phyloP scores from a whole-genome alignment of 116 monocot species.

The Papilionanthe hybrid region DNA sequence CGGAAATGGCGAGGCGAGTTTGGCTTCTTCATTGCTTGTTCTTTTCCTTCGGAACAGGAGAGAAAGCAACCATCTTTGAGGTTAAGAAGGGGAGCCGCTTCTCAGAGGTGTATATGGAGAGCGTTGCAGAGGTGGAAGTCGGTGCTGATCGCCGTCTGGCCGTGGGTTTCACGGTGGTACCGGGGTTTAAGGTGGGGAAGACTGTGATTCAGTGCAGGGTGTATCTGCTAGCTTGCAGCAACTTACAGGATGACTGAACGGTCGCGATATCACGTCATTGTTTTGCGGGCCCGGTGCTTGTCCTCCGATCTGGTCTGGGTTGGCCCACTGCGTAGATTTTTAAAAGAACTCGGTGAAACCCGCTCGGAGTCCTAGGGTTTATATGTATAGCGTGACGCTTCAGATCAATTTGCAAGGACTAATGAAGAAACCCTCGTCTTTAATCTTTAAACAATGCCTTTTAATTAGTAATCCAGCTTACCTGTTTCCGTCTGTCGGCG shows the following conservation, averaged over 20 bases:
- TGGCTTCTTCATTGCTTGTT: conserved; percentile 63
- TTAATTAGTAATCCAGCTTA: no score
- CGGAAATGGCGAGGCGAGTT: conserved; percentile 44
- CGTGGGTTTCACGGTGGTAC: conserved; percentile 68
- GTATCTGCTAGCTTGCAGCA: conserved; percentile 20
- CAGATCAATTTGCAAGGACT: no score
- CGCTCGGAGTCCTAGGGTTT: no score
- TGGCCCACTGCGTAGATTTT: background rate
- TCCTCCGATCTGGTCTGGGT: background rate
- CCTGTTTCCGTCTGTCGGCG: no score
- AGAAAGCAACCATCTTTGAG: conserved; percentile 39
- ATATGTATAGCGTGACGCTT: no score
- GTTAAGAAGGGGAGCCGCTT: conserved; percentile 35
- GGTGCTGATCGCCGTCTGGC: background rate
- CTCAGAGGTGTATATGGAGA: conserved; percentile 76
- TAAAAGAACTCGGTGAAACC: background rate
- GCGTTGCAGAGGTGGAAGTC: conserved; percentile 21
- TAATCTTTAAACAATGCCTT: no score
- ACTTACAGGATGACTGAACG: background rate
- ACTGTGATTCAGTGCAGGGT: conserved; percentile 65
- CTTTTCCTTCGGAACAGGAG: conserved; percentile 35
- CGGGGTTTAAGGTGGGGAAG: conserved; percentile 54
- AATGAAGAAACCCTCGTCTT: no score
- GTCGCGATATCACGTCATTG: background rate
- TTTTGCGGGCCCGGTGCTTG: background rate